Conservation (phyloP, 2,329 filamentous ascomycete genomes). For the Monilinia fructicola region DNA sequence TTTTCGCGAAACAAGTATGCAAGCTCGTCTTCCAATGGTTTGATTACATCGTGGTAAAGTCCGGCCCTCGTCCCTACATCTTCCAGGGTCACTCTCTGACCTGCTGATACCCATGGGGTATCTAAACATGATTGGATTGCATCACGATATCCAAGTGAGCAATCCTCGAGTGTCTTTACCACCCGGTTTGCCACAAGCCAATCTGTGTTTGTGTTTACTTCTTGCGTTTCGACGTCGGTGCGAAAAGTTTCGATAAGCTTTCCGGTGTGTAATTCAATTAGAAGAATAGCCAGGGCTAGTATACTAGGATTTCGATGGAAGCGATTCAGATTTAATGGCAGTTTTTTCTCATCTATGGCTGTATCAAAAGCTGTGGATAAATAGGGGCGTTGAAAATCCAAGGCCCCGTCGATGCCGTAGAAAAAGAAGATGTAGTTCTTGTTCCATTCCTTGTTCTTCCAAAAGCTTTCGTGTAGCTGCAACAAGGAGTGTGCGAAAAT, state of each 20-base stretch:
- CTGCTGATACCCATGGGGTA: constrained; percentile 8
- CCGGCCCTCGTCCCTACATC: neutral
- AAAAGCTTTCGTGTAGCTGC: constrained; percentile 12
- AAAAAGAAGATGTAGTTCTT: constrained; percentile 12
- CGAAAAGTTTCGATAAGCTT: neutral
- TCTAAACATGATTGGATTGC: constrained; percentile 10
- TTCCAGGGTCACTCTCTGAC: constrained; percentile 5
- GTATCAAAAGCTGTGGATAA: neutral
- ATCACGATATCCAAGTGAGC: constrained; percentile 17
- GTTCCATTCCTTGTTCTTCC: constrained; percentile 11
- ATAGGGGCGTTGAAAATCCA: constrained; percentile 1
- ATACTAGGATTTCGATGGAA: constrained; percentile 9
- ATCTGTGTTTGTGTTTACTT: constrained; percentile 13
- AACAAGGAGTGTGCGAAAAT: constrained; percentile 8
- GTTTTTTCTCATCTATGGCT: neutral
- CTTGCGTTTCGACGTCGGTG: neutral
- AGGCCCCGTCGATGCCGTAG: neutral
- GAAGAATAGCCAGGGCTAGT: constrained; percentile 1
- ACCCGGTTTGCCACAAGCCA: constrained; percentile 2
- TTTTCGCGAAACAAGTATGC: constrained; percentile 6
- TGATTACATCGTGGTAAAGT: constrained; percentile 9
- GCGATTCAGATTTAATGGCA: neutral
- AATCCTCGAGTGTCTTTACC: constrained; percentile 4
- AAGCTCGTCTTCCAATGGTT: constrained; percentile 11
- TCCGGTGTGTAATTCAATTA: constrained; percentile 5